Percentiles rank a stretch among this genome's conserved stretches.
Evolutionary conservation across 2,329 filamentous ascomycete genomes (phyloP).

Genomic region (Venturia oleaginea): DNA sequence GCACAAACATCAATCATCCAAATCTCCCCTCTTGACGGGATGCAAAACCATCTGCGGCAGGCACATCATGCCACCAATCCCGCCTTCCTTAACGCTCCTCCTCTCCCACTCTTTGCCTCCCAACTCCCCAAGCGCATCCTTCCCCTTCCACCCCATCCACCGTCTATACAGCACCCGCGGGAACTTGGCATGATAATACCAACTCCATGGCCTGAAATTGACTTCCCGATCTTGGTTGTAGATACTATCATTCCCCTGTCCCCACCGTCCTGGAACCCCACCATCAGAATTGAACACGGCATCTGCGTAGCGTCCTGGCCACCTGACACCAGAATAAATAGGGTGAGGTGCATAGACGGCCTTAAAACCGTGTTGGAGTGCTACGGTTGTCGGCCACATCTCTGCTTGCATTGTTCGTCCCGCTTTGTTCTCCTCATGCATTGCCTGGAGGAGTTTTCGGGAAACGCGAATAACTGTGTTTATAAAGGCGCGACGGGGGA

Average conservation of each 20-base stretch:
- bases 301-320: slow-evolving; percentile 72
- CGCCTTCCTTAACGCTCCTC: slow-evolving; percentile 47
- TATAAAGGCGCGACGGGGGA: slow-evolving; percentile 73
- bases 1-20: slow-evolving; percentile 29
- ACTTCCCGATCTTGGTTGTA: slow-evolving; percentile 64
- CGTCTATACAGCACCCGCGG: slow-evolving; percentile 71
- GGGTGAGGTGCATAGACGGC: slow-evolving; percentile 87
- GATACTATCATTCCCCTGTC: slow-evolving; percentile 31
- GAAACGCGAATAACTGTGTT: slow-evolving; percentile 83
- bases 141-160: slow-evolving; percentile 76
- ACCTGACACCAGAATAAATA: slow-evolving; percentile 76
- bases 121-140: slow-evolving; percentile 68
- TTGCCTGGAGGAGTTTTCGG: slow-evolving; percentile 65
- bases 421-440: slow-evolving; percentile 84
- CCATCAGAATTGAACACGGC: slow-evolving; percentile 61
- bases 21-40: slow-evolving; percentile 59
- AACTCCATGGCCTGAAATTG: slow-evolving; percentile 77
- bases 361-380: slow-evolving; percentile 87
- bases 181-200: slow-evolving; percentile 87
- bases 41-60: slow-evolving; percentile 82
- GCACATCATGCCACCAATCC: slow-evolving; percentile 80
- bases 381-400: slow-evolving; percentile 87
- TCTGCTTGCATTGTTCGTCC: slow-evolving; percentile 90
- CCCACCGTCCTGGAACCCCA: slow-evolving; percentile 46
- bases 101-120: slow-evolving; percentile 42